Base-by-base conservation (phyloP, 1,284 basidiomycete species). In the Ustilago curta region DNA sequence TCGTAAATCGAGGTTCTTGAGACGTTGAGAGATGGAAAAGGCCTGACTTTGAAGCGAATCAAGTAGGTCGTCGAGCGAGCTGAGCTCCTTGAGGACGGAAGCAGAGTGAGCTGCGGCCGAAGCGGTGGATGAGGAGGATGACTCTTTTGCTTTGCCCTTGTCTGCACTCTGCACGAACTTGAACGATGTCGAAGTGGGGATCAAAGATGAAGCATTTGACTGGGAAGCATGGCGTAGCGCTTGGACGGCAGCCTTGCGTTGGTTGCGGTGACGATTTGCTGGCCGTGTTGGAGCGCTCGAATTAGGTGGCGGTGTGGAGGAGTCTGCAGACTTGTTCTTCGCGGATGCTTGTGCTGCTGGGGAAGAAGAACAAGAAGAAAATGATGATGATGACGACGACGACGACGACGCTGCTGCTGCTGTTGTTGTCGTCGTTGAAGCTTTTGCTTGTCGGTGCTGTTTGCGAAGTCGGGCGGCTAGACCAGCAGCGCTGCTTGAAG, bases 21-120 rank as follows among this genome's bases (percentile, higher is more conserved):
- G 63, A 3, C 66, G 45, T 31, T 75, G 67, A n/a, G 67, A 59
- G 32, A 75, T 70, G 59, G 50, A 54, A 39, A 67, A 70, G 0
- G 72, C 63, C 35, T 75, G 54, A 39, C 37, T 67, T 11, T 70
- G 66, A 0, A 75, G 59, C 25, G 51, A 37, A 27, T 67, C 60
- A n/a, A 75, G 64, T 52, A 63, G 37, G 5, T 49, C 51, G 25
- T 70, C 68, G 32, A 75, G 72, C 12, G 60, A 31, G 16, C 59
- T 19, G 29, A 75, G 68, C 40, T 68, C 68, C 23, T 64, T 67
- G 6, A 72, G 27, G 11, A 72, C 25, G 1, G 59, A 63, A 0
- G 45, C 53, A 5, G 56, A 59, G n/a, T 67, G 61, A 18, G 42
- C 49, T 5, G 57, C 39, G 8, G 59, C 35, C 11, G 42, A 43